Evolutionary conservation across 768 basidiomycete species (phyloP), one percentile per base, ranked within the genome.

Genomic region (Leccinum disarticulatum): DNA sequence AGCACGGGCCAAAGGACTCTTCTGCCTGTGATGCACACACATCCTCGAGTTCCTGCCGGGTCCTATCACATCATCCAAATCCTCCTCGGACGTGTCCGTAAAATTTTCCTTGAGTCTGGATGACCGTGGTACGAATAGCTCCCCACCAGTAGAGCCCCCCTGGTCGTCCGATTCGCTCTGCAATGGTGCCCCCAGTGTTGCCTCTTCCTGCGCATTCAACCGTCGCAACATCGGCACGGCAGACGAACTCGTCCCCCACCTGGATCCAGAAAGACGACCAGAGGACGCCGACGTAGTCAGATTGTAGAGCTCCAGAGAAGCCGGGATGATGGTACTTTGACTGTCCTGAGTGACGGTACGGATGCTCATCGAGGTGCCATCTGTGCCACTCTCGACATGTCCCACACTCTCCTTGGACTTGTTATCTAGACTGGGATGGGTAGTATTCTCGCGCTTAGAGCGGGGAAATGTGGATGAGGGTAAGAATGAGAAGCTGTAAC

Each of bases 401-500:
- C 47, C 56, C 11, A 33, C 22, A n/a, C 31, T 56, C 28, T 27
- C 52, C 41, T 53, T 49, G 14, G 19, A 7, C 49, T 54, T 56
- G 4, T 51, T 27, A 22, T 52, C 51, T 14, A 53, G 38, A 17
- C 15, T 17, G 15, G 48, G 6, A 46, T 60, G 52, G 10, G 36
- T 17, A 0, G 59, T 52, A 35, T 66, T 72, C 25, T 59, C 62
- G 35, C 59, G 72, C n/a, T 57, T 72, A 31, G 56, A 36, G 17
- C 61, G 62, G 6, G 55, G 52, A 35, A 74, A 65, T n/a, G 62
- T 27, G 27, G 68, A 22, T 0, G 70, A 33, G 2, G 70, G 22
- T 4, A 74, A 43, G 6, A 72, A n/a, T n/a, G 65, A 68, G 60
- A 72, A 73, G 3, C 66, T 73, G 33, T 54, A 64, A 50, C 73